Evolutionary conservation across 2,329 filamentous ascomycete genomes (phyloP), one percentile per base, ranked within the genome.

Genomic region (Paraconiothyrium brasiliense): DNA sequence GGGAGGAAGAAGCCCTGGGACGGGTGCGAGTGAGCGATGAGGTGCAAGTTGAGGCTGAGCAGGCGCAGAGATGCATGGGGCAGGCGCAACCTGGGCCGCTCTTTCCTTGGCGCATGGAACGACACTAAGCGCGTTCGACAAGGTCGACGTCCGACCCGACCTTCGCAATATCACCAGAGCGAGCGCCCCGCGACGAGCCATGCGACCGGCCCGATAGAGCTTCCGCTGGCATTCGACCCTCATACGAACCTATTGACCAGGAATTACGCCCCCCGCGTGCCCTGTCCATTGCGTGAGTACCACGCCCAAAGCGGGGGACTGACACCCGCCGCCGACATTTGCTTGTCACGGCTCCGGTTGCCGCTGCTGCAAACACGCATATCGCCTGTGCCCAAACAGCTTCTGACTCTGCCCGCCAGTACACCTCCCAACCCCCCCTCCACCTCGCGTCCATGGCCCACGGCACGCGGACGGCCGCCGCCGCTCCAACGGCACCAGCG

Each of bases 381-480:
- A n/a, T 50, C 8, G 54, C 49, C 51, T 30, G 24, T 22, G 3
- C 6, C 54, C 24, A 44, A 30, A 50, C 50, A 20, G 10, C 39
- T 46, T 16, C 44, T 61, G 35, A 61, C 48, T 43, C n/a, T 27
- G 24, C 46, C 14, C 24, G 58, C 37, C 47, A 60, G 58, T 62
- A 60, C 61, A 41, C 49, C 52, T 30, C 27, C 27, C 43, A 47
- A 35, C 56, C 27, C 55, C 58, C 20, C 43, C 22, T 30, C 41
- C 50, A 27, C 41, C 41, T 35, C 22, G 56, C 57, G 61, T 57
- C 63, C 69, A 79, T 79, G 77, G 76, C 77, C 66, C 76, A 79
- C 59, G 72, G 70, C 68, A 71, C 71, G 30, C 72, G 69, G 68
- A 68, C 62, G 57, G 68, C 73, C 44, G 59, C 69, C 59, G 63